Evolutionary conservation across 202 grass and related monocot genomes (phyloP).

Genomic region (Brachypodium distachyon): DNA sequence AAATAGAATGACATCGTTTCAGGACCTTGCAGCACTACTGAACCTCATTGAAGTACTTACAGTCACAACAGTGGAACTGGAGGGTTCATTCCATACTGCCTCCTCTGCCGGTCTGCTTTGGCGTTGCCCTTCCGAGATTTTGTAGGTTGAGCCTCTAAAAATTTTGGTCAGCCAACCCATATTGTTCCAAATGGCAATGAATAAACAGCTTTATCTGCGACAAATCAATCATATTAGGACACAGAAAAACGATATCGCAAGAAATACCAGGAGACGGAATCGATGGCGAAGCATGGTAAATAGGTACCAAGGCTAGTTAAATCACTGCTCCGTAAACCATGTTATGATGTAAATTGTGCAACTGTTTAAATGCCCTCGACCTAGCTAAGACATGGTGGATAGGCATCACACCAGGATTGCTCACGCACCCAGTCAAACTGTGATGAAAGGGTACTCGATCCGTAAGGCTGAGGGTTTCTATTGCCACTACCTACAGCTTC

Average conservation of each 20-base stretch:
- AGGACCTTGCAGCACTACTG: neutral
- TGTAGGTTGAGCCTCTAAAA: slow-evolving; percentile 94
- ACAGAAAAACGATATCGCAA: neutral
- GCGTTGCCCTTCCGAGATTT: slow-evolving; percentile 55
- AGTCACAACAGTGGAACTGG: slow-evolving; percentile 26
- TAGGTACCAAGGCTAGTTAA: neutral
- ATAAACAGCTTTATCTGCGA: slow-evolving; percentile 25
- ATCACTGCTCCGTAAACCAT: neutral
- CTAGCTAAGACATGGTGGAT: neutral
- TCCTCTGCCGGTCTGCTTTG: slow-evolving; percentile 36
- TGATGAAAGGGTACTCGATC: neutral
- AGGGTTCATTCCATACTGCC: slow-evolving; percentile 39
- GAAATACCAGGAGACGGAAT: too few relatives aligned
- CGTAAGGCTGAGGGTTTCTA: neutral
- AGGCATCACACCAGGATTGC: neutral
- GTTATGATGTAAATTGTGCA: neutral
- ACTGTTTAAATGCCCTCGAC: neutral
- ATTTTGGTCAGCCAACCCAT: slow-evolving; percentile 97
- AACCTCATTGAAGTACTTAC: slow-evolving; percentile 20
- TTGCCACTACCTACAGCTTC: too few relatives aligned
- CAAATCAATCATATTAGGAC: neutral
- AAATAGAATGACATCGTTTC: neutral
- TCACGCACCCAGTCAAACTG: neutral
- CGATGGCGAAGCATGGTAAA: neutral
- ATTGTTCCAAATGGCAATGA: neutral